Conservation (phyloP, 306 rosid genomes). For the Pyrus betulifolia region DNA sequence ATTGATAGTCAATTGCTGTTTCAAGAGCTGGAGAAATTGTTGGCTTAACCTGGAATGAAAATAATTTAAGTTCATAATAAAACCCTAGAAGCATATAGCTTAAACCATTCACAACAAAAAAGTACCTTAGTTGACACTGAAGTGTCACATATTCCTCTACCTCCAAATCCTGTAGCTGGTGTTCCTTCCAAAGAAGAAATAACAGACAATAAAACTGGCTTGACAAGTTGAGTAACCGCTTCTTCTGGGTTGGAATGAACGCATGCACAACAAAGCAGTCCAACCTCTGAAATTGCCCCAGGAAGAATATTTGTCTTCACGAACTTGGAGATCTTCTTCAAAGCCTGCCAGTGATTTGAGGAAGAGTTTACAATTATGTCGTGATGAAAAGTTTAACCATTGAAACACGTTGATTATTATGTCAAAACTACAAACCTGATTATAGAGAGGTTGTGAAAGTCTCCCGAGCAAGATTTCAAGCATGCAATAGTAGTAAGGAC, state of each 20-base stretch:
- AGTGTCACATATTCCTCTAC: conserved; percentile 49
- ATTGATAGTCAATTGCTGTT: conserved; percentile 87
- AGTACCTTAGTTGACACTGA: conserved; percentile 58
- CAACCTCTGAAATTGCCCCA: conserved; percentile 97
- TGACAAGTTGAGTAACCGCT: conserved; percentile 73
- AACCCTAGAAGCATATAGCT: conserved; percentile 20
- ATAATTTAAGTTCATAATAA: conserved; percentile 17
- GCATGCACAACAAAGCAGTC: conserved; percentile 95
- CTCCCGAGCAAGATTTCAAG: conserved; percentile 92
- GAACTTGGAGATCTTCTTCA: conserved; percentile 91
- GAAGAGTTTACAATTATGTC: conserved; percentile 14
- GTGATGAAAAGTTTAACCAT: conserved; percentile 5
- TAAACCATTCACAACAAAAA: conserved; percentile 16
- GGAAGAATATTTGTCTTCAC: conserved; percentile 96
- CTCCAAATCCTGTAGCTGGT: conserved; percentile 82
- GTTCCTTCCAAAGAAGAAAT: conserved; percentile 76
- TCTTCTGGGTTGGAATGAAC: conserved; percentile 90
- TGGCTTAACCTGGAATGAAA: conserved; percentile 61
- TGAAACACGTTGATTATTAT: background rate
- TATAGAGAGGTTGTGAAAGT: conserved; percentile 68
- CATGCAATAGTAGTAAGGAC: conserved; percentile 93
- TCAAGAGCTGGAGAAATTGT: conserved; percentile 95
- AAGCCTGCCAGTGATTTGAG: conserved; percentile 49
- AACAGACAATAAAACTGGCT: conserved; percentile 74
- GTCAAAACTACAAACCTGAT: conserved; percentile 57